Evolutionary conservation across 2,329 filamentous ascomycete genomes (phyloP).

Genomic region (Polytolypa hystricis): DNA sequence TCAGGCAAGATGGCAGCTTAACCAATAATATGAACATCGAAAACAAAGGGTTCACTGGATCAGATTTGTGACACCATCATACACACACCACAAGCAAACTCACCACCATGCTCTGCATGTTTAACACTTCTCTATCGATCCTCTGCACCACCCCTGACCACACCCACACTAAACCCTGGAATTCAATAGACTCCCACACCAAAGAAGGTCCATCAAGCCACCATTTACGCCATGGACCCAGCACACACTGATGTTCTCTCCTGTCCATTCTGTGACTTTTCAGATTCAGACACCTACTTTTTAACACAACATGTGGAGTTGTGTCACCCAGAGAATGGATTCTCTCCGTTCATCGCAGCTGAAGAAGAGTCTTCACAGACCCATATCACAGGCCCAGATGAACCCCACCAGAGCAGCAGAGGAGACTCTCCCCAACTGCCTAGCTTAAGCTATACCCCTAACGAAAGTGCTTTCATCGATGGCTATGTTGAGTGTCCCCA

Average conservation of each 20-base stretch:
- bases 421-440: not conserved
- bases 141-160: too few species aligned
- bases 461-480: conserved; percentile 10
- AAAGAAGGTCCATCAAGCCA: too few species aligned
- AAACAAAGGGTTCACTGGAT: too few species aligned
- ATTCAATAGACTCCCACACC: too few species aligned
- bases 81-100: too few species aligned
- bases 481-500: conserved; percentile 45
- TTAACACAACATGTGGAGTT: conserved; percentile 35
- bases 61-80: too few species aligned
- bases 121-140: too few species aligned
- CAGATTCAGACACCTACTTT: conserved; percentile 27
- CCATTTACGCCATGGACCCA: too few species aligned
- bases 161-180: too few species aligned
- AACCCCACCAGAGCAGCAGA: not conserved
- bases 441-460: not conserved
- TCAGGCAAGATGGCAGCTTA: too few species aligned
- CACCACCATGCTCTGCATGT: too few species aligned
- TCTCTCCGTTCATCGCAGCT: conserved; percentile 16
- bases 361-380: conserved; percentile 10
- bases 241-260: conserved; percentile 12
- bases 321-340: conserved; percentile 31
- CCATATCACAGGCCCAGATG: not conserved
- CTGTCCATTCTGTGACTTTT: conserved; percentile 38
- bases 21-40: too few species aligned